A percentile compares a stretch with the other conserved stretches of the same genome.
These are phyloP conservation scores for Phtheirospermum japonicum DNA, from an alignment of 257 asterid genomes.

Conservation along the genomic window DNA sequence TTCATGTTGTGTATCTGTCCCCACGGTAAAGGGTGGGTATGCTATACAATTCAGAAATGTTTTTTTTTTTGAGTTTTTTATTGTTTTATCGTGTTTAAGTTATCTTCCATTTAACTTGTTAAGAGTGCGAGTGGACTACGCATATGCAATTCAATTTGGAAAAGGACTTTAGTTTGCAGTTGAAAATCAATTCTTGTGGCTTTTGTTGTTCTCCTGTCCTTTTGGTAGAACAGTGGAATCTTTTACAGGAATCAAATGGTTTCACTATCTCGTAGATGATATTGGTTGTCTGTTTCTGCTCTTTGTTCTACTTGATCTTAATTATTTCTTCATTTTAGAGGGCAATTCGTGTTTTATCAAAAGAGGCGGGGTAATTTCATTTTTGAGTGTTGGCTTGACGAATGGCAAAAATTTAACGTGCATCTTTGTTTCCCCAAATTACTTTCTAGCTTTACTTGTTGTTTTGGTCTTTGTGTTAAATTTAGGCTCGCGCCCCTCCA, in stretches of 20 bases:
- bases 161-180: not conserved
- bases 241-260: slow-evolving; percentile 10
- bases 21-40: slow-evolving; percentile 58
- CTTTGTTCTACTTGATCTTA: slow-evolving; percentile 7
- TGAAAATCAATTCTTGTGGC: not conserved
- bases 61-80: not conserved
- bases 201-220: not conserved
- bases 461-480: slow-evolving; percentile 10
- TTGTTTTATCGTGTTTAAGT: not conserved
- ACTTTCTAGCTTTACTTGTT: not conserved
- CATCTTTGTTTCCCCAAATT: not conserved
- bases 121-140: slow-evolving; percentile 6
- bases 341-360: not conserved
- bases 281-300: slow-evolving; percentile 7
- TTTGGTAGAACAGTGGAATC: not conserved
- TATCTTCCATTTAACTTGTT: slow-evolving; percentile 5
- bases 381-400: not conserved
- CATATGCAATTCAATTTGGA: not conserved
- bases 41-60: slow-evolving; percentile 4
- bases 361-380: not conserved
- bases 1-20: slow-evolving; percentile 49
- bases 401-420: not conserved
- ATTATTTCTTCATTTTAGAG: slow-evolving; percentile 3
- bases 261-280: slow-evolving; percentile 8
- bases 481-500: slow-evolving; percentile 54